phyloP scores from a whole-genome alignment of 768 basidiomycete species.

The Boletus pseudopeckii region DNA sequence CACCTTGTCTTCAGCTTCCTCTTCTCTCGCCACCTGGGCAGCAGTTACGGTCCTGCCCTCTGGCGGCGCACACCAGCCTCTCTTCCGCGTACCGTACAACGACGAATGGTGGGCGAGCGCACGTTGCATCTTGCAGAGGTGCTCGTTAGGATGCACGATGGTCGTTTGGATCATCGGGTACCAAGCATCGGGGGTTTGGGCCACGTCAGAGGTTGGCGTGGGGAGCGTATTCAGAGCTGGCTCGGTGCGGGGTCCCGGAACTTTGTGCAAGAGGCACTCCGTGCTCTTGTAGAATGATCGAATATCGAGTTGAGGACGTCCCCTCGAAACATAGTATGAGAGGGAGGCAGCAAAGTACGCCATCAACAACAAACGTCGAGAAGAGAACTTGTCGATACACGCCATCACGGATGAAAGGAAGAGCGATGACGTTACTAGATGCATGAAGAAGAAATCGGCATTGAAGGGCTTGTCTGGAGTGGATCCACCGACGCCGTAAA shows the following conservation, averaged over 20 bases:
- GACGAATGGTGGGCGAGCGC: slow-evolving; percentile 44
- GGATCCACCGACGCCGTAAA: slow-evolving; percentile 62
- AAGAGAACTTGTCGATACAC: slow-evolving; percentile 27
- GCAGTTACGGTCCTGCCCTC: slow-evolving; percentile 14
- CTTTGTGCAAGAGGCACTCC: slow-evolving; percentile 33
- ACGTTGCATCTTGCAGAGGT: slow-evolving; percentile 46
- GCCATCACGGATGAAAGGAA: slow-evolving; percentile 54
- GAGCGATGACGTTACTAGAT: slow-evolving; percentile 63
- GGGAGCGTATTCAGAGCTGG: slow-evolving; percentile 30
- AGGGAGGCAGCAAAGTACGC: slow-evolving; percentile 29
- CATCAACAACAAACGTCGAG: slow-evolving; percentile 28
- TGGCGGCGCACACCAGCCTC: slow-evolving; percentile 22
- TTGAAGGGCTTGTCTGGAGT: slow-evolving; percentile 46
- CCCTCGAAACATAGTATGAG: slow-evolving; percentile 31
- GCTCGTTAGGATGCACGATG: slow-evolving; percentile 57
- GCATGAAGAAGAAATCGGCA: slow-evolving; percentile 69
- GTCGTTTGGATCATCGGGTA: slow-evolving; percentile 49
- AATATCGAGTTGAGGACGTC: slow-evolving; percentile 33
- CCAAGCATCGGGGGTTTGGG: slow-evolving; percentile 53
- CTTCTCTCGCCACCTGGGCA: slow-evolving; percentile 18
- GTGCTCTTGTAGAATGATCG: slow-evolving; percentile 30
- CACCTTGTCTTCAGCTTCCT: slow-evolving; percentile 25
- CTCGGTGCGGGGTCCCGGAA: slow-evolving; percentile 17
- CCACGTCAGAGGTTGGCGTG: slow-evolving; percentile 31
- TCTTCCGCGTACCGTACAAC: slow-evolving; percentile 40